Conservation (phyloP, 83 land plant species). For the Larix sibirica region DNA sequence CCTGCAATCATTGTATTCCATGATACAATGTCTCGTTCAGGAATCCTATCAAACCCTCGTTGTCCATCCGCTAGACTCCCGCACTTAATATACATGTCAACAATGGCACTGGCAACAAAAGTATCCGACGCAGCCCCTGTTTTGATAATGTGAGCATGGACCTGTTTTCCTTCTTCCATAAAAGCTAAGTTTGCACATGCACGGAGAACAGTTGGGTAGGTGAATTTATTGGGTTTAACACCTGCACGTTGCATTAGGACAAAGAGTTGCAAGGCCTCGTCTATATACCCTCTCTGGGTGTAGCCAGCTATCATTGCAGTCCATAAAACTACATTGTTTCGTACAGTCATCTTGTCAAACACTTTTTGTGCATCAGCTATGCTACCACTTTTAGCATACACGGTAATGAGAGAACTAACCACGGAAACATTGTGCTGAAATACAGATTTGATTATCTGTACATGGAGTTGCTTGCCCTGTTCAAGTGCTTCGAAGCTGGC, state of each 20-base stretch:
- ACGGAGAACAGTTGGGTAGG: constrained; percentile 18
- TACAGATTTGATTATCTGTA: constrained; percentile 3
- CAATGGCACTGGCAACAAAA: constrained; percentile 16
- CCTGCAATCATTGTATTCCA: constrained; percentile 26
- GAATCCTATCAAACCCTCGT: constrained; percentile 12
- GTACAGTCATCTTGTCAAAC: constrained; percentile 12
- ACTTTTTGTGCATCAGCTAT: constrained; percentile 15
- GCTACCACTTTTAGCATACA: constrained; percentile 17
- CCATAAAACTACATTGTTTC: constrained; percentile 20
- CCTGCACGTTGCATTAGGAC: constrained; percentile 2
- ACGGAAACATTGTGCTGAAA: neutral
- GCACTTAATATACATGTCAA: constrained; percentile 28
- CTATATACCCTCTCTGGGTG: constrained; percentile 13
- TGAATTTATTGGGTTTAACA: constrained; percentile 13
- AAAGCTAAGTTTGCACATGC: constrained; percentile 18
- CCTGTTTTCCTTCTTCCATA: constrained; percentile 13
- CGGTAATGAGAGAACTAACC: constrained; percentile 10
- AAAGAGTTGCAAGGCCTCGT: constrained; percentile 17
- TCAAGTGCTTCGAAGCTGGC: neutral
- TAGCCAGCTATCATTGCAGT: constrained; percentile 25
- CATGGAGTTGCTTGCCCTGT: constrained; percentile 24
- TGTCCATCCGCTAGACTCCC: constrained; percentile 18
- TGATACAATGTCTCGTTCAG: neutral
- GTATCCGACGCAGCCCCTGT: constrained; percentile 14
- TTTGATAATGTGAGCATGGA: constrained; percentile 19